A percentile compares a stretch with the other conserved stretches of the same genome.
phyloP scores from a whole-genome alignment of 73 alveolate genomes.

The Tetrahymena thermophila region DNA sequence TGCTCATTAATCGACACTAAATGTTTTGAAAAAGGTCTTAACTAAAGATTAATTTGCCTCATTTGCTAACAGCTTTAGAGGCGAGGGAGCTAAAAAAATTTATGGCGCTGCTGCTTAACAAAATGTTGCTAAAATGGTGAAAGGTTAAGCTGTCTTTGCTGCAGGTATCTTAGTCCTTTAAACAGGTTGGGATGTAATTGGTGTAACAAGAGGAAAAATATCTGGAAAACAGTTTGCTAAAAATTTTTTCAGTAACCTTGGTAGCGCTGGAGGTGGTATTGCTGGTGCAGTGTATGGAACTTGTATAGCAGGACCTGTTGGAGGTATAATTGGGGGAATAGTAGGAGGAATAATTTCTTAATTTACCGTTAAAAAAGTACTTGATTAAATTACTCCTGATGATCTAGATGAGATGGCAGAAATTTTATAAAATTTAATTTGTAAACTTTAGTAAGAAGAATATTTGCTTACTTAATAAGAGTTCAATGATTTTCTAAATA shows the following conservation, averaged over 20 bases:
- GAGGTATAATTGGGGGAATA: background rate
- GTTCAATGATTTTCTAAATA: background rate
- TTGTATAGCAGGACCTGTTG: background rate
- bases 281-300: background rate
- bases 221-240: background rate
- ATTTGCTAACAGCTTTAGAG: background rate
- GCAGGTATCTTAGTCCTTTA: background rate
- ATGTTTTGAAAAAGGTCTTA: background rate
- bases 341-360: background rate
- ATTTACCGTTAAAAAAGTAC: background rate
- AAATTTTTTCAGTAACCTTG: background rate
- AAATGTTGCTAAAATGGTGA: background rate
- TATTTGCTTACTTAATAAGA: background rate
- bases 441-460: background rate
- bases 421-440: background rate
- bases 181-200: background rate
- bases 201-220: background rate
- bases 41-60: background rate
- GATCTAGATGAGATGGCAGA: background rate
- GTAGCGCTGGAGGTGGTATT: background rate
- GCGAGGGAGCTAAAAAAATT: background rate
- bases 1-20: background rate
- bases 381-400: background rate
- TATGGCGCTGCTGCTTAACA: background rate
- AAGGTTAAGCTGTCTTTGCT: background rate